Evolutionary conservation across 768 basidiomycete genomes (phyloP).

Genomic region (Rhodosporidiobolus odoratus): DNA sequence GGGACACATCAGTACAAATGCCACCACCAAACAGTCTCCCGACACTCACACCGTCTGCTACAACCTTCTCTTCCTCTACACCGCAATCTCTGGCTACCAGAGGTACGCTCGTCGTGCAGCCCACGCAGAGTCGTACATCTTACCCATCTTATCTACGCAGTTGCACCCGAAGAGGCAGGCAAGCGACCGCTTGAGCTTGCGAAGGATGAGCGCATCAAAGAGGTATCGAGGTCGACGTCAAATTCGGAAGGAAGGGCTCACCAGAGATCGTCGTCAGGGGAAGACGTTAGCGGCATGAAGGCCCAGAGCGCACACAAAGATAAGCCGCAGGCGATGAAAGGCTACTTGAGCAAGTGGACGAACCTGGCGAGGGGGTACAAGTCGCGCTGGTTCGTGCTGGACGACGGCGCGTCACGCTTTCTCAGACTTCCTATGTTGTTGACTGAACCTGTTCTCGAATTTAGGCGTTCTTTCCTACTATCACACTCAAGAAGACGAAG

Average conservation of each 20-base stretch:
- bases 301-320: neutral
- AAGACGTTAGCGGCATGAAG: neutral
- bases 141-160: conserved; percentile 80
- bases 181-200: conserved; percentile 61
- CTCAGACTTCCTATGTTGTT: too few species aligned
- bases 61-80: too few species aligned
- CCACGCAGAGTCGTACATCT: conserved; percentile 70
- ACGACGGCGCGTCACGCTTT: conserved; percentile 51
- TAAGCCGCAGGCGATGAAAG: conserved; percentile 62
- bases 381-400: conserved; percentile 86
- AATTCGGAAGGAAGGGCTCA: conserved; percentile 14
- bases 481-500: conserved; percentile 83
- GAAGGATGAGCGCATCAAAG: conserved; percentile 69
- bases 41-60: conserved; percentile 63
- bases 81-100: too few species aligned
- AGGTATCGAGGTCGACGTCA: conserved; percentile 77
- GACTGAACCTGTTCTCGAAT: neutral
- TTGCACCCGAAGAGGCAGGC: conserved; percentile 71
- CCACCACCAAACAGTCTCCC: conserved; percentile 49
- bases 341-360: conserved; percentile 79
- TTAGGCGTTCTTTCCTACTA: conserved; percentile 55
- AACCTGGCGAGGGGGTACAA: conserved; percentile 87
- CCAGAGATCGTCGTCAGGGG: too few species aligned
- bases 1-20: conserved; percentile 39
- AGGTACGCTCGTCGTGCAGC: too few species aligned